Base-by-base conservation (phyloP, 225 moss, liverwort and hornwort species). In the Straminergon stramineum region DNA sequence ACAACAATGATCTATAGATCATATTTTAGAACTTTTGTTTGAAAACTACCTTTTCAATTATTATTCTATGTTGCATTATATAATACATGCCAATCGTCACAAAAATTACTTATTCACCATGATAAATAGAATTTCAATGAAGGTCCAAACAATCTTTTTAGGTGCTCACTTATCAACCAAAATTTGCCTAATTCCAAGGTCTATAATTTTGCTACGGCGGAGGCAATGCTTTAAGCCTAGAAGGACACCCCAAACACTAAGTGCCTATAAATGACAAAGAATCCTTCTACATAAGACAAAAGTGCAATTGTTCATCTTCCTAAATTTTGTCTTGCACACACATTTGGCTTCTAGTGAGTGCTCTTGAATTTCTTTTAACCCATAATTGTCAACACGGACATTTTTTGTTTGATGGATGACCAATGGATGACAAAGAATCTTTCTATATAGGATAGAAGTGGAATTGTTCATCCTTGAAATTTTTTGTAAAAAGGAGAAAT, bases 121-220 rank as follows among this genome's bases (percentile, higher is more conserved):
- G 34, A 76, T 3, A 76, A 75, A 7, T 52, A 34, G 21, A 76
- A 52, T 52, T 5, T 48, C 43, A 48, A 70, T 39, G 13, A 24
- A 5, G 14, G 8, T 24, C 24, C 24, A 13, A 70, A 39, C 24
- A 39, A 70, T 39, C 39, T 24, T 22, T n/a, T 48, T 9, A n/a
- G 20, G 37, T 43, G 2, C 28, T 28, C 3, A 28, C 10, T 45
- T 45, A 30, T 74, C 30, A 74, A 74, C 30, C 4, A 10, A 17
- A 74, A 45, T 8, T 30, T 45, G 11, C n/a, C 37, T 67, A 3
- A 11, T 22, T n/a, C 68, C n/a, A 71, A 71, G 2, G 27, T 45
- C 23, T 2, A 51, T 0, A 4, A 51, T 75, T 75, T 19, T 32
- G 2, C 12, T 1, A 7, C 12, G 32, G 2, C 17, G 0, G 3